Evolutionary conservation across 176 grass and related monocot genomes (phyloP).

Genomic region (Canna indica): DNA sequence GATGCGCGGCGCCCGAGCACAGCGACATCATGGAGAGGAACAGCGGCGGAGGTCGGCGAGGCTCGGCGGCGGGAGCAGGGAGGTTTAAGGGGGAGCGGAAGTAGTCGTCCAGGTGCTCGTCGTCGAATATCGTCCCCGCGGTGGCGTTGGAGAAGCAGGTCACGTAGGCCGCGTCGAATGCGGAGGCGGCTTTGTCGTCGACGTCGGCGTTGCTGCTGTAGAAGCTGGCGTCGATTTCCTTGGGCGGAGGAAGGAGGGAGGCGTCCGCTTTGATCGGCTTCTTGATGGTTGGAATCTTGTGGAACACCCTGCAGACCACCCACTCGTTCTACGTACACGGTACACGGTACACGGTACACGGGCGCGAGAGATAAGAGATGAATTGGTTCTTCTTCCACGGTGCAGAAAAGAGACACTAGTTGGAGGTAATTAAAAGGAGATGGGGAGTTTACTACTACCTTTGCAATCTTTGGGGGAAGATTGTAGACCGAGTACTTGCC

Average conservation of each 20-base stretch:
- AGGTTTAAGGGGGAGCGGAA: constrained; percentile 10
- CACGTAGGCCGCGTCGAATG: constrained; percentile 41
- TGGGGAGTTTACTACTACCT: background rate
- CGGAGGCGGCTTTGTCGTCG: background rate
- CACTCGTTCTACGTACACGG: constrained; percentile 78
- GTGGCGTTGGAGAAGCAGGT: constrained; percentile 87
- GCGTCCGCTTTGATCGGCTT: background rate
- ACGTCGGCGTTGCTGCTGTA: constrained; percentile 3
- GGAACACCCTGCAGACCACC: constrained; percentile 79
- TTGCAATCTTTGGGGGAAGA: background rate
- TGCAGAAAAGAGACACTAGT: background rate
- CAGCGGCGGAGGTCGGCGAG: background rate
- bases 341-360: too few species aligned
- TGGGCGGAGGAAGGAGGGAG: background rate
- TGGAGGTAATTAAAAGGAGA: background rate
- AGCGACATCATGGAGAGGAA: constrained; percentile 14
- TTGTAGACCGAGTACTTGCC: constrained; percentile 24
- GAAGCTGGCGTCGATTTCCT: background rate
- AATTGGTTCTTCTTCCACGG: background rate
- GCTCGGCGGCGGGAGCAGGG: background rate
- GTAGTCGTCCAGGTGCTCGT: constrained; percentile 10
- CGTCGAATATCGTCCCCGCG: constrained; percentile 24
- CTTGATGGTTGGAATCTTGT: constrained; percentile 36
- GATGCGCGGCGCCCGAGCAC: constrained; percentile 14
- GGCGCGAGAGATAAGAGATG: background rate